phyloP scores from a whole-genome alignment of 169 alveolate genomes.

The Plasmodium fragile region DNA sequence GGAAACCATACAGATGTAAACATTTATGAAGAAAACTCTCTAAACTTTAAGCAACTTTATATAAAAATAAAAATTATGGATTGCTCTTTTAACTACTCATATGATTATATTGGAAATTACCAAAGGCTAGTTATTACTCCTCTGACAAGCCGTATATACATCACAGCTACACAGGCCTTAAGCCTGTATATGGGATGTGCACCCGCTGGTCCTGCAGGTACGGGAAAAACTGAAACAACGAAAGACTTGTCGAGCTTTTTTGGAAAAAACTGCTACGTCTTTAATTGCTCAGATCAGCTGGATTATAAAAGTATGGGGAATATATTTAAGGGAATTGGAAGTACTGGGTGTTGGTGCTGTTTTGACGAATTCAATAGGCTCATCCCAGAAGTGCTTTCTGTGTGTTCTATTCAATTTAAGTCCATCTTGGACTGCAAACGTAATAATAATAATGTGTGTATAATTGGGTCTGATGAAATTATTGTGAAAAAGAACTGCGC shows the following conservation, averaged over 20 bases:
- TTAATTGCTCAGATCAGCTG: conserved; percentile 96
- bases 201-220: conserved; percentile 99
- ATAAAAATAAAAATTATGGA: conserved; percentile 93
- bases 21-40: conserved; percentile 21
- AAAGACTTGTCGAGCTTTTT: conserved; percentile 96
- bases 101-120: conserved; percentile 97
- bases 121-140: conserved; percentile 97
- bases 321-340: conserved; percentile 96
- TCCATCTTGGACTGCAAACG: conserved; percentile 95
- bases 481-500: conserved; percentile 95
- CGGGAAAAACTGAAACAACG: conserved; percentile 97
- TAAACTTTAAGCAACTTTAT: conserved; percentile 84
- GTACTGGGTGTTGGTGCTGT: conserved; percentile 98
- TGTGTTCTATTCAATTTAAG: conserved; percentile 96
- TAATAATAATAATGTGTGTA: conserved; percentile 87
- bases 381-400: conserved; percentile 97
- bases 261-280: conserved; percentile 96
- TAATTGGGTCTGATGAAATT: conserved; percentile 95
- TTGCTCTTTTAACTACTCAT: conserved; percentile 95
- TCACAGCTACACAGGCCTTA: conserved; percentile 97
- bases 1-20: not conserved
- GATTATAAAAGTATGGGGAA: conserved; percentile 97
- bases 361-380: conserved; percentile 97
- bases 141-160: conserved; percentile 96
- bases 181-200: conserved; percentile 98